These are phyloP conservation scores for Aspergillus bertholletiae DNA, from an alignment of 495 filamentous ascomycete species.

Conservation along the genomic window DNA sequence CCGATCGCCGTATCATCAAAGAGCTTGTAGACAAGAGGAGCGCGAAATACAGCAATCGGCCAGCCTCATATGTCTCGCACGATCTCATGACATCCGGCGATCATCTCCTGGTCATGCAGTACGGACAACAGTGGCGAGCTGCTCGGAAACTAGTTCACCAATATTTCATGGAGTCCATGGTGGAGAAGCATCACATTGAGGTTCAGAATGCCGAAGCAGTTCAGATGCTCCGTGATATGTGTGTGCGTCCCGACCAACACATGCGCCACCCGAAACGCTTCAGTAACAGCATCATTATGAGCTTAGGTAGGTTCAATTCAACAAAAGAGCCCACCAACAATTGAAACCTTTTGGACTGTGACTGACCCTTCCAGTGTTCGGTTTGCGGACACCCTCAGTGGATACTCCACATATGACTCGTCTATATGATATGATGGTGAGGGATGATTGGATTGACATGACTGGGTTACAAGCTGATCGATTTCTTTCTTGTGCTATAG, in stretches of 20 bases:
- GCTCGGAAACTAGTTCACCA: conserved; percentile 41
- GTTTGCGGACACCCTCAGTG: too few species aligned
- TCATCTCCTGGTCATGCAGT: conserved; percentile 46
- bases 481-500: too few species aligned
- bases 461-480: too few species aligned
- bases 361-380: too few species aligned
- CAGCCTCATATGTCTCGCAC: conserved; percentile 36
- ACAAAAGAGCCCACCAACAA: too few species aligned
- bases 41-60: conserved; percentile 42
- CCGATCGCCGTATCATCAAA: conserved; percentile 28
- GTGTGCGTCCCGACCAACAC: conserved; percentile 29
- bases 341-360: too few species aligned
- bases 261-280: conserved; percentile 46
- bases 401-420: too few species aligned
- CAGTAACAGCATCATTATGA: conserved; percentile 43
- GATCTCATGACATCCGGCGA: conserved; percentile 41
- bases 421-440: too few species aligned
- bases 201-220: conserved; percentile 43
- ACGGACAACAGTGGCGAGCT: conserved; percentile 36
- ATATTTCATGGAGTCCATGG: conserved; percentile 35
- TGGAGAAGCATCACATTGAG: conserved; percentile 35
- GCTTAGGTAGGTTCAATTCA: conserved; percentile 19
- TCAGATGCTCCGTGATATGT: conserved; percentile 44
- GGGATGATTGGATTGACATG: too few species aligned
- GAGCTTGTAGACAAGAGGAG: conserved; percentile 44